Conservation (phyloP, 2,329 filamentous ascomycete species). For the Penicillium digitatum region DNA sequence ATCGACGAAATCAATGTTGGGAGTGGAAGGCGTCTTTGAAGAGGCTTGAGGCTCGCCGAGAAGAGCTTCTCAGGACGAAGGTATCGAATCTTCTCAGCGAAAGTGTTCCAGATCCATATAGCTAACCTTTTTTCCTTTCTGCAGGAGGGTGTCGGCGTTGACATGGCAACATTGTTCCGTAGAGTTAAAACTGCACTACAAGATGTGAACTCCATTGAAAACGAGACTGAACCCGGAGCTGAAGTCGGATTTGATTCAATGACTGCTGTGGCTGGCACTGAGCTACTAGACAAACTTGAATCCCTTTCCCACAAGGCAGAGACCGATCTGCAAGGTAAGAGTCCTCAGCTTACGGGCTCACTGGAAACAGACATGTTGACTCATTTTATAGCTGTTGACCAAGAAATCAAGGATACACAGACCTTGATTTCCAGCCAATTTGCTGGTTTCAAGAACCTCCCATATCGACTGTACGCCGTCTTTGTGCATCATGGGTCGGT, state of each 20-base stretch:
- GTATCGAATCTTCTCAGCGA: constrained; percentile 14
- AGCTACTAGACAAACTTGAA: constrained; percentile 43
- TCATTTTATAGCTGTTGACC: constrained; percentile 31
- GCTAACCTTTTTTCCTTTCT: neutral
- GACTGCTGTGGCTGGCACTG: constrained; percentile 35
- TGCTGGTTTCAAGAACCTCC: constrained; percentile 58
- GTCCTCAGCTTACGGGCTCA: neutral
- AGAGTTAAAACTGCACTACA: constrained; percentile 43
- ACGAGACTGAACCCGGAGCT: constrained; percentile 21
- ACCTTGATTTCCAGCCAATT: constrained; percentile 57
- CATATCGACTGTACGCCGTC: constrained; percentile 83
- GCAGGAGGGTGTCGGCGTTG: constrained; percentile 25
- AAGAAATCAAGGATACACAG: constrained; percentile 49
- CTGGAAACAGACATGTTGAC: neutral
- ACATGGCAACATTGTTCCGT: constrained; percentile 32
- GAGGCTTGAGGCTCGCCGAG: constrained; percentile 49
- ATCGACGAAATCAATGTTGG: constrained; percentile 68
- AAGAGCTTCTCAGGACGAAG: constrained; percentile 40
- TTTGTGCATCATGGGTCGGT: constrained; percentile 76
- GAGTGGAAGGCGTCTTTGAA: constrained; percentile 63
- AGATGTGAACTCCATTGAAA: constrained; percentile 40
- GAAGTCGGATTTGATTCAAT: constrained; percentile 38
- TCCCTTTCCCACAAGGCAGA: constrained; percentile 45
- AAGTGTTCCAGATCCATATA: neutral
- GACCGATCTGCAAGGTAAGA: constrained; percentile 46